Evolutionary conservation across 2,329 filamentous ascomycete species (phyloP), one percentile per base, ranked within the genome.

Genomic region (Trichoderma aggressivum): DNA sequence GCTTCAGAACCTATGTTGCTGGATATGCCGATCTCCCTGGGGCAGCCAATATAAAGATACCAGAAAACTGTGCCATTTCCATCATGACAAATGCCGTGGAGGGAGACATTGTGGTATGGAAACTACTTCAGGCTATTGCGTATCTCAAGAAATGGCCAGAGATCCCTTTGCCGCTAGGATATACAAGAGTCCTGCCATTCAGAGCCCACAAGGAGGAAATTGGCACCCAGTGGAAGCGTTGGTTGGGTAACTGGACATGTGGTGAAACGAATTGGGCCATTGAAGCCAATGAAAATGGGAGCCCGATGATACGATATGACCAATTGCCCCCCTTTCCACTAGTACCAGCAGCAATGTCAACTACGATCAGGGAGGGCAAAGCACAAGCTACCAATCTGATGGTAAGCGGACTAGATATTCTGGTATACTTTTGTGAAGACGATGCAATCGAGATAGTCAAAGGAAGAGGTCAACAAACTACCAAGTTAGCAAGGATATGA

Each of bases 1-100:
- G 73, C 24, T 76, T 72, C 56, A 39, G 73, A 18, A 74, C 74
- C 30, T 53, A 63, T 34, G 62, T 72, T 10, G 43, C 69, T 3
- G 75, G 75, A 0, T 76, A 72, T 14, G 75, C 72, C 3, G 34
- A 63, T 5, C 32, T 50, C 43, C 55, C 34, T 0, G 65, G 65
- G 5, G 34, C 24, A 24, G 5, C 21, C 18, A 43, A 47, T 4
- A 12, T 21, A 18, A 14, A 47, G 2, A 70, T 75, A 12, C 74
- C 74, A 5, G 58, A 36, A 6, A 69, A 73, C 32, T 75, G 70
- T 7, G 75, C 74, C 14, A 62, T 75, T 2, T 71, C 72, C 30
- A 60, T 76, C 36, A 76, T 76, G 75, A 74, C 73, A 2, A 76
- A 76, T 58, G 72, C 74, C 1, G 70, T 72, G 28, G 39, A 26